A percentile compares a stretch with the other conserved stretches of the same genome.
These are phyloP conservation scores for Chalaropsis ovoidea DNA, from an alignment of 2,329 filamentous ascomycete species.

Conservation along the genomic window DNA sequence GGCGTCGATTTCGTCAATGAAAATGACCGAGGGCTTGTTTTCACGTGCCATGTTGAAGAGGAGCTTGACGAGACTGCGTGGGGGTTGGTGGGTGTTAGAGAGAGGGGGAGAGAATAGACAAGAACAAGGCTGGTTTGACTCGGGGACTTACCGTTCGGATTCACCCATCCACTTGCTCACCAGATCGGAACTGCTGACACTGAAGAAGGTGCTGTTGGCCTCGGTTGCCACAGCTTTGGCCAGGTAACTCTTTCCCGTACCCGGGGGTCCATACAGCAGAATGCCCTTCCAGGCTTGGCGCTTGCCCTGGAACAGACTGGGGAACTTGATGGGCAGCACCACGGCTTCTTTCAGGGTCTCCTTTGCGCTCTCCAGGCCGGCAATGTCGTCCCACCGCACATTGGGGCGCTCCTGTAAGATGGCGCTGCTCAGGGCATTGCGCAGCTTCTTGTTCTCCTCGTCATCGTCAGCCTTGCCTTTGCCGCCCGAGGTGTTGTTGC, in stretches of 20 bases:
- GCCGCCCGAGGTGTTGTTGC: slow-evolving; percentile 58
- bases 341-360: slow-evolving; percentile 97
- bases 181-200: slow-evolving; percentile 90
- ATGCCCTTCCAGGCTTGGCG: slow-evolving; percentile 98
- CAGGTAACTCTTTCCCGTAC: slow-evolving; percentile 94
- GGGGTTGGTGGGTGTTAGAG: background rate
- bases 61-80: slow-evolving; percentile 74
- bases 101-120: background rate
- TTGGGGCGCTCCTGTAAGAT: slow-evolving; percentile 94
- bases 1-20: slow-evolving; percentile 96
- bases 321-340: slow-evolving; percentile 95
- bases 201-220: slow-evolving; percentile 98
- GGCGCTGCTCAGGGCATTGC: slow-evolving; percentile 79
- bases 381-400: slow-evolving; percentile 95
- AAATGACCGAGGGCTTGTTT: slow-evolving; percentile 96
- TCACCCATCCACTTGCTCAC: slow-evolving; percentile 99
- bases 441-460: slow-evolving; percentile 88
- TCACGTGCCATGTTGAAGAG: slow-evolving; percentile 97
- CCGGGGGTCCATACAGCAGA: slow-evolving; percentile 85
- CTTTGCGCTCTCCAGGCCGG: slow-evolving; percentile 85
- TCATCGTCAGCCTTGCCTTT: slow-evolving; percentile 58
- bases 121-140: slow-evolving; percentile 22
- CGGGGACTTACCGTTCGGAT: slow-evolving; percentile 64
- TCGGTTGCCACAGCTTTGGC: slow-evolving; percentile 97
- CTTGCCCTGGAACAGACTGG: slow-evolving; percentile 90